Percentiles rank a stretch among this genome's conserved stretches.
Conservation (phyloP, 2,329 filamentous ascomycete genomes). For the Aspergillus ochraceus region DNA sequence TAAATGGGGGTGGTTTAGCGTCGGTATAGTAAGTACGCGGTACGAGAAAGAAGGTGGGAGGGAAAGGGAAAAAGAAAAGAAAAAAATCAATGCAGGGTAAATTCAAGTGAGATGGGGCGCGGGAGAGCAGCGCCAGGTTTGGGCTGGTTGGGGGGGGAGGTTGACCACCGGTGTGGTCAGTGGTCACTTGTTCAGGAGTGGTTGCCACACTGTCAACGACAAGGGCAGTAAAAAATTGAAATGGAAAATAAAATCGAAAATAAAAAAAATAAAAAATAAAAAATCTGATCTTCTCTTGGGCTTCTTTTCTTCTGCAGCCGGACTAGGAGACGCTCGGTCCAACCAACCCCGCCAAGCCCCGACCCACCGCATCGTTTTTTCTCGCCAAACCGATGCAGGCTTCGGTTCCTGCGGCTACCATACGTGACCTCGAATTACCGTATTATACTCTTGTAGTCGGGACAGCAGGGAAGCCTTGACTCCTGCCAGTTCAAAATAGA, state of each 20-base stretch:
- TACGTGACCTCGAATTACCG: constrained; percentile 16
- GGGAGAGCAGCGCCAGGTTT: constrained; percentile 18
- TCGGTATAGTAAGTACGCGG: constrained; percentile 16
- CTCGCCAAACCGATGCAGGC: constrained; percentile 19
- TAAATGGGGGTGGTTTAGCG: constrained; percentile 1
- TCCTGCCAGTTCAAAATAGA: neutral
- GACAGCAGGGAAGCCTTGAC: too few species aligned
- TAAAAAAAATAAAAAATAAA: constrained; percentile 1
- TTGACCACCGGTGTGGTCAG: constrained; percentile 1
- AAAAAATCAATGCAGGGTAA: constrained; percentile 10
- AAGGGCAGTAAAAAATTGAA: constrained; percentile 2
- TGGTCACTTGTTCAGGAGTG: constrained; percentile 9
- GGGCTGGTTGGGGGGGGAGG: constrained; percentile 1
- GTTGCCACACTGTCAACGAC: constrained; percentile 15
- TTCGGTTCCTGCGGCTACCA: constrained; percentile 25
- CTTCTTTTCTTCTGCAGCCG: constrained; percentile 21
- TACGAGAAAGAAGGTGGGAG: constrained; percentile 8
- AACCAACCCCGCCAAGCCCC: constrained; percentile 21
- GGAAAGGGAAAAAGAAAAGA: constrained; percentile 5
- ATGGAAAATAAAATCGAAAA: constrained; percentile 4
- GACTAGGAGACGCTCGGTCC: constrained; percentile 21
- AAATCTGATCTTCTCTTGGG: constrained; percentile 21
- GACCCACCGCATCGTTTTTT: constrained; percentile 17
- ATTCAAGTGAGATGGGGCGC: constrained; percentile 10
- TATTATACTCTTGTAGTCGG: too few species aligned